A percentile compares a stretch with the other conserved stretches of the same genome.
Evolutionary conservation across 768 basidiomycete genomes (phyloP).

Genomic region (Serendipita sp.): DNA sequence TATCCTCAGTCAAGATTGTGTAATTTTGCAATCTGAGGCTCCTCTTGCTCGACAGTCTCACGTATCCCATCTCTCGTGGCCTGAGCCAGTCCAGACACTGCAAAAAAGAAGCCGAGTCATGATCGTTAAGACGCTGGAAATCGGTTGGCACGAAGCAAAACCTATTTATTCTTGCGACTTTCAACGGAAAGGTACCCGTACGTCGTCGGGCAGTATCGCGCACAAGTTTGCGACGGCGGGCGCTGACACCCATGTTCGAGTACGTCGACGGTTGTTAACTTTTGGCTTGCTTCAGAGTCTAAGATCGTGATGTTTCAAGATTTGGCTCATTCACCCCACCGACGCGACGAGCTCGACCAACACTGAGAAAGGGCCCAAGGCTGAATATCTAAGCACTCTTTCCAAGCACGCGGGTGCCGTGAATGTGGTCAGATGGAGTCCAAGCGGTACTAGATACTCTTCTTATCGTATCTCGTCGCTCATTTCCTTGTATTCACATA

Average conservation of each 20-base stretch:
- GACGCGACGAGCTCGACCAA: constrained; percentile 18
- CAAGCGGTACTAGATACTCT: constrained; percentile 48
- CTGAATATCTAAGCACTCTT: constrained; percentile 91
- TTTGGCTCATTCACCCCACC: constrained; percentile 37
- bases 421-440: constrained; percentile 91
- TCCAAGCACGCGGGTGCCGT: constrained; percentile 86
- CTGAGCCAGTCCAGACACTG: too few species aligned
- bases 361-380: constrained; percentile 53
- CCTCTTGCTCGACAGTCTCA: too few species aligned
- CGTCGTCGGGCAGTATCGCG: constrained; percentile 41
- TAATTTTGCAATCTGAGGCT: too few species aligned
- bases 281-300: constrained; percentile 77
- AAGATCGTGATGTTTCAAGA: constrained; percentile 47
- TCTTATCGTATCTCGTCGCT: too few species aligned
- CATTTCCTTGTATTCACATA: constrained; percentile 18
- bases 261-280: constrained; percentile 31
- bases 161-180: constrained; percentile 96
- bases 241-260: constrained; percentile 92
- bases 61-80: too few species aligned
- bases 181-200: constrained; percentile 44
- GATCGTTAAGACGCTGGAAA: constrained; percentile 83
- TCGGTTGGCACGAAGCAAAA: constrained; percentile 90
- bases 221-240: constrained; percentile 90
- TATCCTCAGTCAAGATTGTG: too few species aligned
- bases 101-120: constrained; percentile 22